These are phyloP conservation scores for Phialocephala subalpina DNA, from an alignment of 2,329 filamentous ascomycete genomes.

Conservation along the genomic window DNA sequence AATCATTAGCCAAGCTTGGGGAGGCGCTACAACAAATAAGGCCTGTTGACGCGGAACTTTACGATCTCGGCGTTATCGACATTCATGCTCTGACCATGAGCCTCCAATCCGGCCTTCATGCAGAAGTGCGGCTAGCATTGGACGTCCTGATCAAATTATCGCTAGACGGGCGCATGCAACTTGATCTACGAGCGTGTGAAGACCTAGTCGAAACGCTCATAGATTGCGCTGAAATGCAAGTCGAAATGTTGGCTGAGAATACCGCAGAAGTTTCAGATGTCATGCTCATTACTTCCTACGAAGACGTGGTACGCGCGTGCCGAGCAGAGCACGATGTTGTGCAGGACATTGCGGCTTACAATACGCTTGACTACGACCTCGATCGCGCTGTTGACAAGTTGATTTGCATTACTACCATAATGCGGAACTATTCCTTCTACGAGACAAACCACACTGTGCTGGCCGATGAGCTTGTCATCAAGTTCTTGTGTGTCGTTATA, in stretches of 20 bases:
- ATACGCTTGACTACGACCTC: constrained; percentile 79
- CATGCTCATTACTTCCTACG: constrained; percentile 83
- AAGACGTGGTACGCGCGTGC: constrained; percentile 85
- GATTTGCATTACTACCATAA: constrained; percentile 88
- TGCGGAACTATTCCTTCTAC: constrained; percentile 91
- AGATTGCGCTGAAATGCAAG: constrained; percentile 89
- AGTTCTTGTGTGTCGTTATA: constrained; percentile 84
- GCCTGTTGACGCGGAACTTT: constrained; percentile 76
- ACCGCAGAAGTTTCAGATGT: constrained; percentile 87
- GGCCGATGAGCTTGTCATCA: constrained; percentile 79
- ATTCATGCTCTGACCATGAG: constrained; percentile 89
- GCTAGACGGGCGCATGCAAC: constrained; percentile 66
- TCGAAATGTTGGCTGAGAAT: constrained; percentile 84
- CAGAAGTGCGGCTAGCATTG: constrained; percentile 87
- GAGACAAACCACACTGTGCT: constrained; percentile 79
- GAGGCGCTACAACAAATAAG: constrained; percentile 70
- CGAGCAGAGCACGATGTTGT: constrained; percentile 76
- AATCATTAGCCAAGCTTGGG: constrained; percentile 65
- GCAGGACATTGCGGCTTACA: constrained; percentile 77
- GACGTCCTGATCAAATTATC: constrained; percentile 79
- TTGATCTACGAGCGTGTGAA: constrained; percentile 78
- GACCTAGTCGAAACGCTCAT: constrained; percentile 88
- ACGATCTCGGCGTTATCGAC: constrained; percentile 88
- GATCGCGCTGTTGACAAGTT: constrained; percentile 87
- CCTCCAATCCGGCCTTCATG: constrained; percentile 87